Evolutionary conservation across 2,329 filamentous ascomycete species (phyloP).

Genomic region (Aciculosporium take): DNA sequence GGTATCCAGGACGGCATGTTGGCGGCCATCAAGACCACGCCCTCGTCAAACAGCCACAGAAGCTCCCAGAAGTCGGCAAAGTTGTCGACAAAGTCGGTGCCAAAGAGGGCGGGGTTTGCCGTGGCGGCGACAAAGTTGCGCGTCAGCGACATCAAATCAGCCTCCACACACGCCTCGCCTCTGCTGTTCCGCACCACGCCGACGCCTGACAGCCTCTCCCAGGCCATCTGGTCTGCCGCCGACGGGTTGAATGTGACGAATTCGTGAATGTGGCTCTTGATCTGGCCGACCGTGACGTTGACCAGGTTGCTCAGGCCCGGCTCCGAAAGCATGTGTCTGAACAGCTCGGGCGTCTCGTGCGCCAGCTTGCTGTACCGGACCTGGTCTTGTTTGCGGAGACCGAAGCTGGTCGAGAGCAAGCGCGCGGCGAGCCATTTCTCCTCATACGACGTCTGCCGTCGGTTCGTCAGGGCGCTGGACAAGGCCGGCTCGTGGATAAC

Average conservation of each 20-base stretch:
- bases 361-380: conserved; percentile 18
- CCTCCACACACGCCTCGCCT: conserved; percentile 17
- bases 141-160: conserved; percentile 19
- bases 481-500: conserved; percentile 21
- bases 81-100: conserved; percentile 27
- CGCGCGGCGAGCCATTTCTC: conserved; percentile 11
- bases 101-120: conserved; percentile 21
- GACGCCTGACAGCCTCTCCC: conserved; percentile 22
- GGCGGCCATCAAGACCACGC: conserved; percentile 18
- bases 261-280: conserved; percentile 19
- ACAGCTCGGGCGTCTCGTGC: conserved; percentile 15
- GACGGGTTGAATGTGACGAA: conserved; percentile 25
- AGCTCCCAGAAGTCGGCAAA: conserved; percentile 23
- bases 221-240: conserved; percentile 23
- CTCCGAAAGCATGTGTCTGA: conserved; percentile 14
- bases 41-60: conserved; percentile 24
- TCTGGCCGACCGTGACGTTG: conserved; percentile 8
- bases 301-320: conserved; percentile 13
- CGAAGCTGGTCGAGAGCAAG: conserved; percentile 20
- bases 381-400: conserved; percentile 15
- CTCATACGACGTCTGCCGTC: conserved; percentile 14
- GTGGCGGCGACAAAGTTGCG: conserved; percentile 23
- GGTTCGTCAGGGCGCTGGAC: conserved; percentile 14
- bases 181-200: conserved; percentile 15
- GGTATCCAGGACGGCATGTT: conserved; percentile 20